Base-by-base conservation (phyloP, 805 yeast species). In the Starmerella apis region DNA sequence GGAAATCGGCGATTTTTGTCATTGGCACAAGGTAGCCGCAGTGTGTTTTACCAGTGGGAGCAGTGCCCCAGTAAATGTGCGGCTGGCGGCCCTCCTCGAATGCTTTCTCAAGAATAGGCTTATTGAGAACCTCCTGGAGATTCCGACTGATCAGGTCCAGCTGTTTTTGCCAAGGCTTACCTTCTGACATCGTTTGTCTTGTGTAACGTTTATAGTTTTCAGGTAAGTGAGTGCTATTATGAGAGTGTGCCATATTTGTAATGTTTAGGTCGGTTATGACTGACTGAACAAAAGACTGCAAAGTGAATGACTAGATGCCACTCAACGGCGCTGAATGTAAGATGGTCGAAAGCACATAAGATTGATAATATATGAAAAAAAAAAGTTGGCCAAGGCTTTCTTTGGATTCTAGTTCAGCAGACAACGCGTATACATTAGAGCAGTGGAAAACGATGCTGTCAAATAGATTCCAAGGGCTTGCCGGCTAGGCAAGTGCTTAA, bases 1-100 rank as follows among this genome's bases (percentile, higher is more conserved):
- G 76, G 66, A 90, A 86, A 66, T 92, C 88, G 1, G 97, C 97
- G 59, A 92, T 70, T 68, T 92, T 90, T 54, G 94, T 83, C 97
- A 92, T 90, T 47, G 97, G 92, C 33, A 92, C 98, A 64, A 92
- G 86, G 75, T 92, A 92, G 47, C 97, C 99, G 72, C 96, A 88
- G 70, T 92, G 99, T 41, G 97, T 96, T 69, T 79, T 85, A 47
- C 99, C 99, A 4, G 99, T 92, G 53, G 99, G 97, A 7, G 99
- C 99, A 19, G 97, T 88, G 59, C 99, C 99, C 97, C 96, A 92
- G 78, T 92, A 92, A 63, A 92, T 70, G 62, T 79, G 83, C 58
- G 94, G 68, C 13, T 92, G 85, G 61, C 94, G 79, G 61, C 86
- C 78, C 62, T 86, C 83, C 49, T 76, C 81, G 64, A 84, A 92